Evolutionary conservation across 345 rosid genomes (phyloP).

Genomic region (Nephelium lappaceum): DNA sequence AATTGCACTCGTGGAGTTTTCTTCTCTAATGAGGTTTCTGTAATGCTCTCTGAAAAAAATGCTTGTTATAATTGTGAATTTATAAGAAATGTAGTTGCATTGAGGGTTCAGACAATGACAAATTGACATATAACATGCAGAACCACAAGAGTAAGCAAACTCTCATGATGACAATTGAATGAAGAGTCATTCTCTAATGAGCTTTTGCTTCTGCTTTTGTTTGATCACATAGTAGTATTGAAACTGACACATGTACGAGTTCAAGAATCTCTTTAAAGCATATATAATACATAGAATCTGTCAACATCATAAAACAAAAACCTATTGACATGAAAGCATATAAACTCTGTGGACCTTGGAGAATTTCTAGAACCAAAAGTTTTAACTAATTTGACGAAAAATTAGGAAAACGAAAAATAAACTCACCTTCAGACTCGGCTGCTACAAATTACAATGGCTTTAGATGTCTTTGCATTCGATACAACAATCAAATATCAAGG

Average conservation of each 20-base stretch:
- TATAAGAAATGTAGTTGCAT: not conserved
- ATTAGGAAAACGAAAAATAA: not conserved
- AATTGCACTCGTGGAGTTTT: constrained; percentile 38
- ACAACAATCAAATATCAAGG: constrained; percentile 28
- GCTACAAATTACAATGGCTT: constrained; percentile 43
- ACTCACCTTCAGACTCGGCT: constrained; percentile 58
- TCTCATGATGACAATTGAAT: not conserved
- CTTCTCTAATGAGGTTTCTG: constrained; percentile 43
- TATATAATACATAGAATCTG: no score
- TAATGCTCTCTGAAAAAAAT: constrained; percentile 40
- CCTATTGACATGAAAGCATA: not conserved
- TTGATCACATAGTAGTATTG: not conserved
- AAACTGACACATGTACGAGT: not conserved
- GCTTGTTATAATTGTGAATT: constrained; percentile 17
- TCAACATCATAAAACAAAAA: not conserved
- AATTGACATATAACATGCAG: not conserved
- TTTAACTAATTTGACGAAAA: not conserved
- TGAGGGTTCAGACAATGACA: not conserved
- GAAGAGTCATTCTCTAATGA: not conserved
- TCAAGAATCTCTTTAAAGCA: not conserved
- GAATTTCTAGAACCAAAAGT: not conserved
- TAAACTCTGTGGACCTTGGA: not conserved
- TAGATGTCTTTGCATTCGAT: constrained; percentile 51
- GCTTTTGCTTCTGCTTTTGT: no score
- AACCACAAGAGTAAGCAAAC: not conserved